Conservation (phyloP, 2,329 filamentous ascomycete genomes). For the Acarospora socialis region DNA sequence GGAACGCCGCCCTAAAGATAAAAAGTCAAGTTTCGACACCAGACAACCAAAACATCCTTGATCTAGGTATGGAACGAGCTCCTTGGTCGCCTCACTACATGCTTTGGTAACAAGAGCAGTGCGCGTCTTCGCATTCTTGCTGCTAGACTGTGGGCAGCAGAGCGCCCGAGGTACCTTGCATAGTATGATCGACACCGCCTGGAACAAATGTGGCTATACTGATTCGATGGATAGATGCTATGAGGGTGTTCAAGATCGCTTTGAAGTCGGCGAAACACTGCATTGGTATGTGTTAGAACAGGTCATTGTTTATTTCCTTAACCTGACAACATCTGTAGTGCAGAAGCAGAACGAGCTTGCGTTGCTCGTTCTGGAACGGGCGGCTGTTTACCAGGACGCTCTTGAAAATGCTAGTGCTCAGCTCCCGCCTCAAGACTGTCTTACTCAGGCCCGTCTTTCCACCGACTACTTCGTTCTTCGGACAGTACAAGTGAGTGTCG, state of each 20-base stretch:
- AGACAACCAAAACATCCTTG: constrained; percentile 13
- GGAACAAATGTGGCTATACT: constrained; percentile 15
- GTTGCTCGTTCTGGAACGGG: too few species aligned
- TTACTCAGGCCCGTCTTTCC: constrained; percentile 17
- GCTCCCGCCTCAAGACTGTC: too few species aligned
- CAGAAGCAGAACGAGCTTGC: constrained; percentile 12
- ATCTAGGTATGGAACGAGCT: too few species aligned
- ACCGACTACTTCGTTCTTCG: constrained; percentile 53
- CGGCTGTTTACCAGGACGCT: too few species aligned
- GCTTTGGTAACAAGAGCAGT: constrained; percentile 20
- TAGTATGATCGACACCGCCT: constrained; percentile 15
- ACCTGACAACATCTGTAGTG: constrained; percentile 18
- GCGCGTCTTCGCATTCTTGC: constrained; percentile 48
- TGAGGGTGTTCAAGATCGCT: constrained; percentile 51
- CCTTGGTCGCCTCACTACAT: too few species aligned
- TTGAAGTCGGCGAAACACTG: constrained; percentile 52
- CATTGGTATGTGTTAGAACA: constrained; percentile 35
- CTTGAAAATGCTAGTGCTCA: too few species aligned
- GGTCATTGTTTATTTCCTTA: not conserved
- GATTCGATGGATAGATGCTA: constrained; percentile 22
- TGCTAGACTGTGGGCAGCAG: constrained; percentile 46
- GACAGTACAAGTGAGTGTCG: constrained; percentile 45
- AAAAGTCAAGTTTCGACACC: constrained; percentile 8
- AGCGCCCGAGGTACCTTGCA: constrained; percentile 18
- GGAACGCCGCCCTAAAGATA: constrained; percentile 17